Conservation (phyloP, 2,329 filamentous ascomycete species). For the Fusarium keratoplasticum region DNA sequence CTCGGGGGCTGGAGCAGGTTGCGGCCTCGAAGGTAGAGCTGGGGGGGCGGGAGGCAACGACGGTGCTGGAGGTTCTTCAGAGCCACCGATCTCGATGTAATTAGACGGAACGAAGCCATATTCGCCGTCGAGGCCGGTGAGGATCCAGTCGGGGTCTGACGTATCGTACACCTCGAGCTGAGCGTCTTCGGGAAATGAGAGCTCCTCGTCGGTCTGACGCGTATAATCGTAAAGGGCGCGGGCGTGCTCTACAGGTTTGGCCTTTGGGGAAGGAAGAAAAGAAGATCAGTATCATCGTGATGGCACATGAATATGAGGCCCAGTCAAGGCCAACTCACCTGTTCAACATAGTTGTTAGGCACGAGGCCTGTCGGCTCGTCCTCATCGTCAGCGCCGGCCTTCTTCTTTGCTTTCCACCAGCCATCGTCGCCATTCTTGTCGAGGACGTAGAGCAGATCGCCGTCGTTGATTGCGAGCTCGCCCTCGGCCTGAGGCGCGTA, state of each 20-base stretch:
- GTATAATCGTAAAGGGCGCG: slow-evolving; percentile 99
- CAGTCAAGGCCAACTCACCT: slow-evolving; percentile 65
- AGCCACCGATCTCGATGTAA: slow-evolving; percentile 82
- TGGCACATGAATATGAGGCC: background rate
- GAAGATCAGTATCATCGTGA: slow-evolving; percentile 3
- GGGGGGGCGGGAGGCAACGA: slow-evolving; percentile 53
- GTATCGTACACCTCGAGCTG: slow-evolving; percentile 87
- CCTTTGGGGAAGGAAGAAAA: slow-evolving; percentile 50
- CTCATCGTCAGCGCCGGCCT: slow-evolving; percentile 83
- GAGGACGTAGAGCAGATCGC: slow-evolving; percentile 88
- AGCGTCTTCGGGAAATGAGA: slow-evolving; percentile 93
- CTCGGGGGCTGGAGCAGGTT: slow-evolving; percentile 45
- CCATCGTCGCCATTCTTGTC: slow-evolving; percentile 82
- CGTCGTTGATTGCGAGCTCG: slow-evolving; percentile 86
- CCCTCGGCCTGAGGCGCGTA: slow-evolving; percentile 88
- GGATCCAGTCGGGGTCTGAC: slow-evolving; percentile 95
- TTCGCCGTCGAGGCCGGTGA: slow-evolving; percentile 85
- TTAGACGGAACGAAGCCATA: slow-evolving; percentile 96
- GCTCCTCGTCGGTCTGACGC: slow-evolving; percentile 95
- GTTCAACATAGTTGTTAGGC: slow-evolving; percentile 94
- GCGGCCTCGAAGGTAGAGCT: slow-evolving; percentile 57
- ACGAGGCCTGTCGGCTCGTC: slow-evolving; percentile 92
- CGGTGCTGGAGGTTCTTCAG: slow-evolving; percentile 56
- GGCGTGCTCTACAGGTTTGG: slow-evolving; percentile 74
- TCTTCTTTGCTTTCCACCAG: slow-evolving; percentile 98